A percentile compares a stretch with the other conserved stretches of the same genome.
Evolutionary conservation across 768 basidiomycete genomes (phyloP).

Genomic region (Leucosporidium yakuticum): DNA sequence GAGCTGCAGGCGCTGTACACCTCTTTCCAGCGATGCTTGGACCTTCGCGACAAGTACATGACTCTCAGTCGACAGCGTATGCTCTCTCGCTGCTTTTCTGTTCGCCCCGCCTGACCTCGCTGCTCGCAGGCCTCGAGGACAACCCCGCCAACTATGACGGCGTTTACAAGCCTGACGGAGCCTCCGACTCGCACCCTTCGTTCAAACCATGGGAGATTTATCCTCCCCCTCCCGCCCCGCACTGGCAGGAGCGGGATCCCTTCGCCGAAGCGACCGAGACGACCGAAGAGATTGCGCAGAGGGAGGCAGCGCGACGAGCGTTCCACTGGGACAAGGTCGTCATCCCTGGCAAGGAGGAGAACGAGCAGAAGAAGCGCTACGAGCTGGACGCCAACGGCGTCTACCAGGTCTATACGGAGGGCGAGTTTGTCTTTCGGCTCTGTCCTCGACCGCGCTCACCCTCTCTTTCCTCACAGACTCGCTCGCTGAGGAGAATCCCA

Average conservation of each 20-base stretch:
- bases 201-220: slow-evolving; percentile 75
- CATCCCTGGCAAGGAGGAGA: slow-evolving; percentile 61
- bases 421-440: slow-evolving; percentile 17
- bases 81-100: too few species aligned
- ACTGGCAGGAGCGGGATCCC: slow-evolving; percentile 65
- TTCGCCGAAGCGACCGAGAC: slow-evolving; percentile 19
- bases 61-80: slow-evolving; percentile 62
- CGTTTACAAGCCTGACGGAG: slow-evolving; percentile 41
- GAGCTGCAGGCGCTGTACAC: slow-evolving; percentile 53
- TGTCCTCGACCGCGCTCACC: not conserved
- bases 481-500: slow-evolving; percentile 40
- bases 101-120: slow-evolving; percentile 25
- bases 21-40: slow-evolving; percentile 69
- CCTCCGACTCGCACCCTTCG: slow-evolving; percentile 16
- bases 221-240: slow-evolving; percentile 85
- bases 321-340: slow-evolving; percentile 67
- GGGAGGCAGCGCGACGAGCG: slow-evolving; percentile 40
- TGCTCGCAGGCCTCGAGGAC: slow-evolving; percentile 63
- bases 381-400: slow-evolving; percentile 82
- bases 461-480: slow-evolving; percentile 25
- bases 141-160: slow-evolving; percentile 89
- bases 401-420: slow-evolving; percentile 65
- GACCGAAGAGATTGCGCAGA: slow-evolving; percentile 45
- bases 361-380: slow-evolving; percentile 55
- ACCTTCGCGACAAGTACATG: slow-evolving; percentile 94